phyloP scores from a whole-genome alignment of 2,329 filamentous ascomycete genomes.

The Colletotrichum sp. region DNA sequence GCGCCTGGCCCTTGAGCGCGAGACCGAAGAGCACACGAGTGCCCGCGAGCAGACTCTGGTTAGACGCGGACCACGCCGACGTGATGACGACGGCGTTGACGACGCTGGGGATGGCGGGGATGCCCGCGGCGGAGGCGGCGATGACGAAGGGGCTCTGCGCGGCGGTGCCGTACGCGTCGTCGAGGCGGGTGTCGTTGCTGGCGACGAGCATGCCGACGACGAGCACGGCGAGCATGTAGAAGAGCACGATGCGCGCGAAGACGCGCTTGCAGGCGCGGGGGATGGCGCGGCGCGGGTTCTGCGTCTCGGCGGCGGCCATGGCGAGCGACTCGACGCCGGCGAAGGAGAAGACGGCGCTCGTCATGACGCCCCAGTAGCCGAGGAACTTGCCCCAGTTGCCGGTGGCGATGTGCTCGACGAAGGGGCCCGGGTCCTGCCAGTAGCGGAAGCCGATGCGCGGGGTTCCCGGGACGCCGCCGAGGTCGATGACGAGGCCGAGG shows the following conservation, averaged over 20 bases:
- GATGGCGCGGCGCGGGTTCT: slow-evolving; percentile 51
- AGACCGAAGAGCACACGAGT: slow-evolving; percentile 62
- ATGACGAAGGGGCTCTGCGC: slow-evolving; percentile 57
- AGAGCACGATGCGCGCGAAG: slow-evolving; percentile 32
- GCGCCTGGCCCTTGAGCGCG: slow-evolving; percentile 57
- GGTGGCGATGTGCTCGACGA: slow-evolving; percentile 64
- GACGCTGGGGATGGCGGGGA: slow-evolving; percentile 56
- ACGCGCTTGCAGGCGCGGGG: slow-evolving; percentile 30
- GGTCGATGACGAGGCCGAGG: slow-evolving; percentile 53
- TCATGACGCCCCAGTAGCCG: slow-evolving; percentile 30
- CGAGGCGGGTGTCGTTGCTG: slow-evolving; percentile 54
- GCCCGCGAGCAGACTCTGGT: slow-evolving; percentile 60
- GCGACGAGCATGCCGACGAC: slow-evolving; percentile 60
- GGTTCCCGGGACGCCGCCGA: slow-evolving; percentile 32
- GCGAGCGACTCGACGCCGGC: slow-evolving; percentile 27
- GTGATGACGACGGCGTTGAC: slow-evolving; percentile 62
- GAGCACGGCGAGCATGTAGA: slow-evolving; percentile 56
- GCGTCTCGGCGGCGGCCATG: slow-evolving; percentile 30
- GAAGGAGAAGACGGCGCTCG: slow-evolving; percentile 28
- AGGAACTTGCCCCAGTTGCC: slow-evolving; percentile 34
- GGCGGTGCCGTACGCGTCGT: slow-evolving; percentile 52
- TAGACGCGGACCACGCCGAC: slow-evolving; percentile 55
- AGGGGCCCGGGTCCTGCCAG: slow-evolving; percentile 44
- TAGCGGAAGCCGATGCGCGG: slow-evolving; percentile 26
- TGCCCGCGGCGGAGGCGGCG: slow-evolving; percentile 56